Base-by-base conservation (phyloP, 2,329 filamentous ascomycete genomes). In the Scolecobasidium constrictum region DNA sequence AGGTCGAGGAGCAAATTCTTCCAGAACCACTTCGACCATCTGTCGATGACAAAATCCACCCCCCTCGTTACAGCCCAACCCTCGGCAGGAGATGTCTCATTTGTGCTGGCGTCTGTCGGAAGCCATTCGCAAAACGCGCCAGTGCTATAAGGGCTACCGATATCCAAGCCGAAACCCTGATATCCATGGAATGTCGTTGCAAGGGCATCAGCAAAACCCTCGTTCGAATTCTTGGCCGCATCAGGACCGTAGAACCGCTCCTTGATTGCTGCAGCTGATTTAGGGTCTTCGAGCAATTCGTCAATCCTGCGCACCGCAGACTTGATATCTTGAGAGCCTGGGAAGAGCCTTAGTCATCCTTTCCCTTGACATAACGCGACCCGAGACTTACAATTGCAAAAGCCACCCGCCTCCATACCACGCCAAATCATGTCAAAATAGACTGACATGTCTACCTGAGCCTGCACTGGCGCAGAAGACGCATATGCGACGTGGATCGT, bases 371-470 rank as follows among this genome's bases (percentile, higher is more conserved):
- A n/a, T n/a, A n/a, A n/a, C n/a, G n/a, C n/a, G n/a, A n/a, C n/a
- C n/a, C n/a, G n/a, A n/a, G n/a, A n/a, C n/a, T n/a, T 41, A 53
- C 72, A 75, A 51, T 72, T 72, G 3, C 56, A 57, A 19, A 55
- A 64, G 13, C 63, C 62, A 33, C 59, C 54, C 2, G 45, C 48
- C 4, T 64, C 59, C 56, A 74, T 59, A 3, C 66, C 68, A 9
- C 59, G 61, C 48, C 67, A 67, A 2, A 74, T 53, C 28, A 69
- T 65, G 17, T 73, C 68, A 41, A 61, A 73, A 50, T 72, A 74
- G 17, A 62, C 54, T n/a, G 62, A 64, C 64, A 72, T 69, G 45
- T 73, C 61, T n/a, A 67, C 50, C 4, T 54, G 57, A 3, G 69
- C 68, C 49, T 75, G 56, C 0, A 71, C 63, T 0, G 60, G 59